Evolutionary conservation across 768 basidiomycete species (phyloP), one percentile per base, ranked within the genome.

Genomic region (Boletus tomentosulus): DNA sequence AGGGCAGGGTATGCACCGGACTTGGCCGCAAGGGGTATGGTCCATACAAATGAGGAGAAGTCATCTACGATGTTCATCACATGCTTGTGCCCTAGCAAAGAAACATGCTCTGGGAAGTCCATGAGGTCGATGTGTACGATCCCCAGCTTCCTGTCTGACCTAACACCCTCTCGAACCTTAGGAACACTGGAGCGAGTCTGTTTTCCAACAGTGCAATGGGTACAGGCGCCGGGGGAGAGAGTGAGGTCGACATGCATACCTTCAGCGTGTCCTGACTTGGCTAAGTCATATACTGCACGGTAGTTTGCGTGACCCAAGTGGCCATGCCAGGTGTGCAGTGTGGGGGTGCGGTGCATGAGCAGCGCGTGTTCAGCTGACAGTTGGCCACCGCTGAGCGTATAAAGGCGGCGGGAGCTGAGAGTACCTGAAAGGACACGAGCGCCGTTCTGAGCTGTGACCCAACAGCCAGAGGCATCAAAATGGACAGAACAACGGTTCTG

Each of bases 191-290:
- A 58, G 12, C 57, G 56, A 0, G 62, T 68, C 71, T 76, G 74
- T 57, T 76, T 76, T 4, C 75, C 72, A 37, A 69, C 63, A 33
- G 74, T 62, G 48, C 75, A 76, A 27, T 58, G 55, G 38, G 69
- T 63, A 64, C 72, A 74, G 2, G 62, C 56, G 1, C 68, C 66
- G 28, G 33, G 28, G 3, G 41, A 42, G 31, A 46, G 50, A 5
- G 42, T 44, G 10, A n/a, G n/a, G 30, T 45, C 9, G 7, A 49
- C 5, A 3, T 27, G 50, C 57, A 57, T 58, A 58, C 57, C 53
- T 10, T 3, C 35, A 5, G 39, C 53, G 8, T 52, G 48, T 22
- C 39, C 39, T 11, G 59, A 48, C 12, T 46, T 69, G 64, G 6
- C 24, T 2, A 46, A 19, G 11, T 63, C 62, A 2, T 47, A 33